Conservation (phyloP, 192 early-diverging fungal genomes). For the Gigaspora rosea region DNA sequence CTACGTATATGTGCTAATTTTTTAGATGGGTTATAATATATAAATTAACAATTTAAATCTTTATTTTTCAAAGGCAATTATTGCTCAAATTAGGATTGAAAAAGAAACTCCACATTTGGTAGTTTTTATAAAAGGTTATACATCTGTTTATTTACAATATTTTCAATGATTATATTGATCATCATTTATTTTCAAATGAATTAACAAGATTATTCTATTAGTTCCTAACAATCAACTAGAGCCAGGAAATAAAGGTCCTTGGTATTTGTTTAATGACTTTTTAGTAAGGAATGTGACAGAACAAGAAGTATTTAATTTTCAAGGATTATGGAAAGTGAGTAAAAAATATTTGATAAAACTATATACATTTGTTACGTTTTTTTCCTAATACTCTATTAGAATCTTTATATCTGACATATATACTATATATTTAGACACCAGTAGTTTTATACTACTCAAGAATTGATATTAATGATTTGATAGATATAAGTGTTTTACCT, state of each 20-base stretch:
- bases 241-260: constrained; percentile 46
- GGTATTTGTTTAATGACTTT: constrained; percentile 97
- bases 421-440: constrained; percentile 52
- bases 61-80: constrained; percentile 42
- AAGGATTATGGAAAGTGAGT: constrained; percentile 54
- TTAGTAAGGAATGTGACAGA: constrained; percentile 75
- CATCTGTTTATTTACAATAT: background rate
- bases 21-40: background rate
- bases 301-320: constrained; percentile 64
- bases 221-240: constrained; percentile 46
- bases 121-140: constrained; percentile 33
- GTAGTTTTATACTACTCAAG: constrained; percentile 69
- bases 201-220: constrained; percentile 3
- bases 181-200: background rate
- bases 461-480: constrained; percentile 52
- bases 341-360: background rate
- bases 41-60: background rate
- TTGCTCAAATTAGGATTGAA: constrained; percentile 54
- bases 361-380: background rate
- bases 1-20: background rate
- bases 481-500: constrained; percentile 50
- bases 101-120: constrained; percentile 72
- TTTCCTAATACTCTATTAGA: background rate
- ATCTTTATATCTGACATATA: background rate
- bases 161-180: background rate